Percentiles rank a stretch among this genome's conserved stretches.
Conservation (phyloP, 78 protist genomes). For the Isochrysis galbana region DNA sequence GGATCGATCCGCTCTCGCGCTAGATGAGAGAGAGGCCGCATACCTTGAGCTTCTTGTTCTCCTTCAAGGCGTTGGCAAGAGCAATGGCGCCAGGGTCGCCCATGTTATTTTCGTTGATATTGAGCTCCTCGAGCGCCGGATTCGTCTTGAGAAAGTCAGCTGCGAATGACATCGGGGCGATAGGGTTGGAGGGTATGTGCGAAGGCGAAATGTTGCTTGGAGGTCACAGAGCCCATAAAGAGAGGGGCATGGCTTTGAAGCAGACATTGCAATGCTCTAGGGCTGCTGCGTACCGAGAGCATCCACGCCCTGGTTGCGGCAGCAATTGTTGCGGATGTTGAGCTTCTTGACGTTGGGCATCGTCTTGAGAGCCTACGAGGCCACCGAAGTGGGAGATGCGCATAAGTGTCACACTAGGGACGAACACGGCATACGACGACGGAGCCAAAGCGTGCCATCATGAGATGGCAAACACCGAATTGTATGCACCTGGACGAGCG, state of each 20-base stretch:
- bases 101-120: background rate
- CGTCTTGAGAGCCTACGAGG: constrained; percentile 1
- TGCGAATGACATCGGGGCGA: no score
- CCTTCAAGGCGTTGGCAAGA: background rate
- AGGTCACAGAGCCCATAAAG: background rate
- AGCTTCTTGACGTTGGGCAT: background rate
- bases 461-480: no score
- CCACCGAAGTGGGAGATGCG: no score
- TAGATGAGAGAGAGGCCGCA: no score
- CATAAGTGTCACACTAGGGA: no score
- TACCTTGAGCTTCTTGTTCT: background rate
- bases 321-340: background rate
- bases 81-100: background rate
- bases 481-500: background rate
- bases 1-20: no score
- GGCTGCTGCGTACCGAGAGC: no score
- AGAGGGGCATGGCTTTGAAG: no score
- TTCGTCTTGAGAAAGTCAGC: background rate
- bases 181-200: no score
- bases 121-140: background rate
- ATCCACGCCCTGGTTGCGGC: background rate
- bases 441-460: no score
- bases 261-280: no score
- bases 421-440: no score
- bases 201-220: background rate